Evolutionary conservation across 83 land plant species (phyloP).

Genomic region (Picea abies): DNA sequence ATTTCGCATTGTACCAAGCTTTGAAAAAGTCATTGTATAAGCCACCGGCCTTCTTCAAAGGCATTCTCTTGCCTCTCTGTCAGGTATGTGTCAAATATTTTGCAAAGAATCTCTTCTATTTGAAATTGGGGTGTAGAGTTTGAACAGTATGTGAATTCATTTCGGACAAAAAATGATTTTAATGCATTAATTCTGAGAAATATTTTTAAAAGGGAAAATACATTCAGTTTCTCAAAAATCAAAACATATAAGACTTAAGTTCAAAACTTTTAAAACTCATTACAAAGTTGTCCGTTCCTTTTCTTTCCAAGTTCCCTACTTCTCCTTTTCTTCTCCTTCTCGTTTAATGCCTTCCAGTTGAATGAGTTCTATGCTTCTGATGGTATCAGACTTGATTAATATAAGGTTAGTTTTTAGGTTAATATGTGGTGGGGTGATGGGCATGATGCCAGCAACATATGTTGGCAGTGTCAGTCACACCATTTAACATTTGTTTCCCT

Average conservation of each 20-base stretch:
- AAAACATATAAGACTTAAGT: background rate
- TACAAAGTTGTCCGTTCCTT: background rate
- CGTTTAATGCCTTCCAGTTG: background rate
- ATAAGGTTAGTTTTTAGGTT: background rate
- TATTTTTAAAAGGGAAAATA: too few relatives aligned
- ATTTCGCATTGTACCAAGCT: slow-evolving; percentile 41
- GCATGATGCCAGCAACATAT: too few relatives aligned
- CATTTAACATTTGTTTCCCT: too few relatives aligned
- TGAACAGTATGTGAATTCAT: background rate
- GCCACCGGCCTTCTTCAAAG: slow-evolving; percentile 29
- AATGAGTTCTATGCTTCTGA: background rate
- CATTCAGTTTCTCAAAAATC: background rate
- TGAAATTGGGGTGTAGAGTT: background rate
- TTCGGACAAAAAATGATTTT: background rate
- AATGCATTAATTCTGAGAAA: background rate
- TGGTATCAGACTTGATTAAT: background rate
- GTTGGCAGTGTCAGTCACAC: too few relatives aligned
- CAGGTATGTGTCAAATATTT: slow-evolving; percentile 48
- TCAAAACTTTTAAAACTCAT: background rate
- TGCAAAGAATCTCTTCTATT: background rate
- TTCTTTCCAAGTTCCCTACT: background rate
- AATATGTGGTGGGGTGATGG: too few relatives aligned
- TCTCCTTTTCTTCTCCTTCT: background rate
- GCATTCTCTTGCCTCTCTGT: slow-evolving; percentile 87
- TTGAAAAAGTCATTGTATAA: too few relatives aligned